Percentiles rank a stretch among this genome's conserved stretches.
phyloP scores from a whole-genome alignment of 208 protist species.

The Leishmania turanica region DNA sequence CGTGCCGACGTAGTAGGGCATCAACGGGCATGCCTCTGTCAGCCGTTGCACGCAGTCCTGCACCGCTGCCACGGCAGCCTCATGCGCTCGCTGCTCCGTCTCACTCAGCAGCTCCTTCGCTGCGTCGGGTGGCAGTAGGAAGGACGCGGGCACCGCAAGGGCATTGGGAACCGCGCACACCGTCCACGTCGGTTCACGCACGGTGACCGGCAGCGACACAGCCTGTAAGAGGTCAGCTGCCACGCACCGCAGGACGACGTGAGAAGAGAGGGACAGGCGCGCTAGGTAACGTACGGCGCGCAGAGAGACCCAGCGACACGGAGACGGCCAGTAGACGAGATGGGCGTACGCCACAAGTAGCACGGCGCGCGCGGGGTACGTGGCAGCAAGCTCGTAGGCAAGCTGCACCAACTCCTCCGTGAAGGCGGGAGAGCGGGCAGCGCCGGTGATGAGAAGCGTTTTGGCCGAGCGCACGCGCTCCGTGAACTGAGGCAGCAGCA shows the following conservation, averaged over 20 bases:
- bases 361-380: constrained; percentile 22
- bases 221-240: constrained; percentile 21
- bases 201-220: constrained; percentile 8
- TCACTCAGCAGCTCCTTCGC: background rate
- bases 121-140: constrained; percentile 3
- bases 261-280: constrained; percentile 5
- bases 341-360: constrained; percentile 17
- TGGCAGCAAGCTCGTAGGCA: constrained; percentile 16
- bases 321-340: constrained; percentile 22
- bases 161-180: background rate
- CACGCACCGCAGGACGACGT: constrained; percentile 20
- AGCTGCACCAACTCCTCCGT: constrained; percentile 24
- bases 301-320: constrained; percentile 13
- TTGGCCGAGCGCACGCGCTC: background rate
- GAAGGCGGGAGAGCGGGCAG: constrained; percentile 13
- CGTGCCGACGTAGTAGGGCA: constrained; percentile 13
- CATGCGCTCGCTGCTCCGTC: constrained; percentile 2
- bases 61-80: constrained; percentile 4
- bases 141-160: background rate
- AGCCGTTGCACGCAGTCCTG: constrained; percentile 9
- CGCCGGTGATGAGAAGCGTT: background rate
- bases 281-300: constrained; percentile 11
- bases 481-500: constrained; percentile 5
- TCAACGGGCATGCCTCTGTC: constrained; percentile 5
- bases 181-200: constrained; percentile 4